These are phyloP conservation scores for Ogataea degrootiae DNA, from an alignment of 805 yeast species.

Conservation along the genomic window DNA sequence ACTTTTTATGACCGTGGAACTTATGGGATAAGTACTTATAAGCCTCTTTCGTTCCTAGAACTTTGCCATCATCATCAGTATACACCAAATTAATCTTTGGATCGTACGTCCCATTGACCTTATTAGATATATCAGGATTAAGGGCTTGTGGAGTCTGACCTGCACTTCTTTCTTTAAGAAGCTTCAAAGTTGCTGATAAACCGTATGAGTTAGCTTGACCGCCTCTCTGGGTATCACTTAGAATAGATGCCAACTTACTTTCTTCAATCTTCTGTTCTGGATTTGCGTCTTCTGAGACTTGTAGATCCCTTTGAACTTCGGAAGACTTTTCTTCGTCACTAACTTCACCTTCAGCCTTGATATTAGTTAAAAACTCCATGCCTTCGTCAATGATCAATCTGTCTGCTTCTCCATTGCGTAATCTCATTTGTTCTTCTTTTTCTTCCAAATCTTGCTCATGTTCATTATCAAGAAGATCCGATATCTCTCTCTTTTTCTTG, in stretches of 20 bases:
- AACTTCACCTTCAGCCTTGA: slow-evolving; percentile 17
- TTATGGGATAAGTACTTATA: slow-evolving; percentile 71
- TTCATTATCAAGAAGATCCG: background rate
- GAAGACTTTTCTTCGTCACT: slow-evolving; percentile 17
- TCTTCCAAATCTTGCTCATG: background rate
- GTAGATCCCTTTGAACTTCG: slow-evolving; percentile 12
- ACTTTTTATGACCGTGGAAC: slow-evolving; percentile 58
- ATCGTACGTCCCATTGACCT: slow-evolving; percentile 29
- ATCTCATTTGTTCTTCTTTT: background rate
- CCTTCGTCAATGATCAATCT: slow-evolving; percentile 32
- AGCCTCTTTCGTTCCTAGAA: slow-evolving; percentile 62
- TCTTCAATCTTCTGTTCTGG: background rate
- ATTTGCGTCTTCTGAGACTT: no score
- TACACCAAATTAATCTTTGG: slow-evolving; percentile 53
- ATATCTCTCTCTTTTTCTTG: slow-evolving; percentile 9
- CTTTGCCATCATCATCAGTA: slow-evolving; percentile 59
- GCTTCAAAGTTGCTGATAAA: slow-evolving; percentile 32
- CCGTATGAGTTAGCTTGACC: slow-evolving; percentile 21
- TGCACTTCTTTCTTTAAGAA: slow-evolving; percentile 22
- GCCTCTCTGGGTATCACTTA: slow-evolving; percentile 10
- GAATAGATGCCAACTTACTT: slow-evolving; percentile 5
- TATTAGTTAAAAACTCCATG: slow-evolving; percentile 30
- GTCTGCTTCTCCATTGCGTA: slow-evolving; percentile 1
- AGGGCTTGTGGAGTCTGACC: background rate
- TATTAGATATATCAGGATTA: background rate